phyloP scores from a whole-genome alignment of 768 basidiomycete species.

The Boletales sp. region DNA sequence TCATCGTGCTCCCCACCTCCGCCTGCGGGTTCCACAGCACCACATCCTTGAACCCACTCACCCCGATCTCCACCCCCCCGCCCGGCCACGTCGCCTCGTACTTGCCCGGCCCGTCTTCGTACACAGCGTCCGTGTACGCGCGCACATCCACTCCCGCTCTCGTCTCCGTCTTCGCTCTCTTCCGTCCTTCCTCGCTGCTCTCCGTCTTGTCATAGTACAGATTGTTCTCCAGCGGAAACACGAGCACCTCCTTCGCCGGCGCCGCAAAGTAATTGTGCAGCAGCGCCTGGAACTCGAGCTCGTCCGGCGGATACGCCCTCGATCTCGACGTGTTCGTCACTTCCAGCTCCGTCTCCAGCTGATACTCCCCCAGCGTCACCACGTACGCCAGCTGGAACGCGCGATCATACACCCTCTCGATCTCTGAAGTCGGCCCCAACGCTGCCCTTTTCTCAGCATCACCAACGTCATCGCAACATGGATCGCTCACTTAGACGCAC shows the following conservation, averaged over 20 bases:
- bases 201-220: slow-evolving; percentile 83
- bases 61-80: slow-evolving; percentile 51
- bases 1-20: slow-evolving; percentile 65
- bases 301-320: slow-evolving; percentile 33
- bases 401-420: slow-evolving; percentile 54
- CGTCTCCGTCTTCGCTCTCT: slow-evolving; percentile 51
- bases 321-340: slow-evolving; percentile 66
- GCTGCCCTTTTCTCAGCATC: slow-evolving; percentile 36
- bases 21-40: slow-evolving; percentile 95
- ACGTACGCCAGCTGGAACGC: slow-evolving; percentile 76
- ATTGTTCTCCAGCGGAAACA: slow-evolving; percentile 62
- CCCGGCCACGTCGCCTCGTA: slow-evolving; percentile 61
- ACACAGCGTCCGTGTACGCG: slow-evolving; percentile 70
- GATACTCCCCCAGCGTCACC: slow-evolving; percentile 70
- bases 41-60: slow-evolving; percentile 64
- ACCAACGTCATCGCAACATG: background rate
- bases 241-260: slow-evolving; percentile 53
- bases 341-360: slow-evolving; percentile 76
- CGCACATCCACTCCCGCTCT: slow-evolving; percentile 65
- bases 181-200: slow-evolving; percentile 44
- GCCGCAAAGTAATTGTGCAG: slow-evolving; percentile 87
- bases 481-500: slow-evolving; percentile 64
- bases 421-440: slow-evolving; percentile 58
- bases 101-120: slow-evolving; percentile 55
- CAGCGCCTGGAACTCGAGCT: slow-evolving; percentile 85